Evolutionary conservation across 2,329 filamentous ascomycete species (phyloP), one percentile per base, ranked within the genome.

Genomic region (Aspergillus caelatus): DNA sequence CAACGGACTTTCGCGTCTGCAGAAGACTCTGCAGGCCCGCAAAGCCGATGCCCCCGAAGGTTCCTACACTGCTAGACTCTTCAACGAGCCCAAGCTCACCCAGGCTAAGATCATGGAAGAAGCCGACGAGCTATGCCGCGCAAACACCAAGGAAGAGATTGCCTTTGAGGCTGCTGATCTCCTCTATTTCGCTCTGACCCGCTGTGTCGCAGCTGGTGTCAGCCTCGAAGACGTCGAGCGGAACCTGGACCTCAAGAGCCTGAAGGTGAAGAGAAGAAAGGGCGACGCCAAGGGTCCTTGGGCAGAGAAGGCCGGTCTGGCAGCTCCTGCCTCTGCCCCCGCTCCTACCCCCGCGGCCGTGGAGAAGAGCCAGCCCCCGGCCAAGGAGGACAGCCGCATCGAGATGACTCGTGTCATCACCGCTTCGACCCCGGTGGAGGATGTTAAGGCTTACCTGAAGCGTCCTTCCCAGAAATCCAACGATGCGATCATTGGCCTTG

Each of bases 71-170:
- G 92, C 93, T 21, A 86, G 94, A 39, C 83, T 99, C 1, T 99
- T 98, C 83, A 94, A 90, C 21, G 95, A 99, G 67, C 88, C 92
- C 70, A 94, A 96, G 77, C 85, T 99, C 61, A 81, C 97, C 60
- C 86, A 92, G 50, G 95, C 95, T 3, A 99, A 99, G 84, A 97
- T 99, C 61, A 96, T 98, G 89, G 95, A 99, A 79, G 95, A 99
- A 78, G 95, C 95, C 0, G 92, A 96, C 74, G 95, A 99, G 81
- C 85, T 99, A 48, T 97, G 94, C 74, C 89, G 95, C 67, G 94
- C 95, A 19, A 89, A 88, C 68, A 89, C 88, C 0, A 91, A 91
- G 65, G 85, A 94, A 66, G 91, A 98, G 16, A 87, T 97, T 66
- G 93, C 95, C 2, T 96, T 96, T 67, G 95, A 99, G 79, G 93